Conservation (phyloP, 1,139 yeast species). For the Geotrichum fermentans region DNA sequence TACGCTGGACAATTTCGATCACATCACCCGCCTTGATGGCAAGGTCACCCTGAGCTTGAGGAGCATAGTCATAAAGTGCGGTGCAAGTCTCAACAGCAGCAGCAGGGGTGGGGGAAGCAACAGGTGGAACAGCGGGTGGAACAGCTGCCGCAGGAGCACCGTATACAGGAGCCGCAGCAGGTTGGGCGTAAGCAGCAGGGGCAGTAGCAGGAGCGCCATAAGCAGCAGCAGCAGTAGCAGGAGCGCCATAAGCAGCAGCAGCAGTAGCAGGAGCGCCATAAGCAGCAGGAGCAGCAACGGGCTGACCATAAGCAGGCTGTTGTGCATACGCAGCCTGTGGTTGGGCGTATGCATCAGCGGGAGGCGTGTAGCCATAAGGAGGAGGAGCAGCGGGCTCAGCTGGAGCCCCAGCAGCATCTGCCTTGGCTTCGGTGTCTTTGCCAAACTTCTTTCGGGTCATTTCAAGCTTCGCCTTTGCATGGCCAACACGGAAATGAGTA, state of each 20-base stretch:
- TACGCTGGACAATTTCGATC: slow-evolving; percentile 75
- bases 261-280: slow-evolving; percentile 32
- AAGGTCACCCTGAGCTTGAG: slow-evolving; percentile 87
- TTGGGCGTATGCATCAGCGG: slow-evolving; percentile 17
- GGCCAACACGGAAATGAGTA: slow-evolving; percentile 85
- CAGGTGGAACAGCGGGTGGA: slow-evolving; percentile 33
- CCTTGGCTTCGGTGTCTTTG: slow-evolving; percentile 40
- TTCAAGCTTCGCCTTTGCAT: slow-evolving; percentile 77
- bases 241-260: slow-evolving; percentile 27
- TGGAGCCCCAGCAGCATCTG: slow-evolving; percentile 30
- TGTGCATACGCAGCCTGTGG: slow-evolving; percentile 32
- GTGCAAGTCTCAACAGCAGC: slow-evolving; percentile 55
- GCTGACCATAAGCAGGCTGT: slow-evolving; percentile 28
- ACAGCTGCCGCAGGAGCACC: slow-evolving; percentile 26
- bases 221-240: slow-evolving; percentile 23
- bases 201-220: slow-evolving; percentile 18
- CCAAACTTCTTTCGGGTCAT: slow-evolving; percentile 75
- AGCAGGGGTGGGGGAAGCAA: slow-evolving; percentile 40
- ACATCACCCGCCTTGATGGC: slow-evolving; percentile 82
- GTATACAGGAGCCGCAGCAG: slow-evolving; percentile 26
- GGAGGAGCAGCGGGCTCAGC: slow-evolving; percentile 31
- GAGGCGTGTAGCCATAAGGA: slow-evolving; percentile 24
- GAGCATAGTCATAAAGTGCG: slow-evolving; percentile 70
- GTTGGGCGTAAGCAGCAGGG: slow-evolving; percentile 20
- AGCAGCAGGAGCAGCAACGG: slow-evolving; percentile 21